phyloP scores from a whole-genome alignment of 768 basidiomycete genomes.

The Amanita pallidorosea region DNA sequence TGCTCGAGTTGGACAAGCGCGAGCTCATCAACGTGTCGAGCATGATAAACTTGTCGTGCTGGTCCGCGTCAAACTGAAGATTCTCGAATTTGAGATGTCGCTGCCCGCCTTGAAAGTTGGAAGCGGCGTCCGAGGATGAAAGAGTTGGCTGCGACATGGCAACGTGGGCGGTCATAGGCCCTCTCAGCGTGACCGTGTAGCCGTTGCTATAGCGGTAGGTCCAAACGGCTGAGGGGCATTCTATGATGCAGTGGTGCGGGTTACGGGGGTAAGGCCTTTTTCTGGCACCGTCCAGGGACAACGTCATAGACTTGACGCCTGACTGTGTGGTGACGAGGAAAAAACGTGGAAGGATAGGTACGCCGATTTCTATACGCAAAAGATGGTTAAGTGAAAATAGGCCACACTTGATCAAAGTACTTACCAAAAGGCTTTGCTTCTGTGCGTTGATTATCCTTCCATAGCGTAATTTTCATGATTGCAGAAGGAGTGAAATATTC shows the following conservation, averaged over 20 bases:
- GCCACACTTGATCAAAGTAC: conserved; percentile 14
- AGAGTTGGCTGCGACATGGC: conserved; percentile 24
- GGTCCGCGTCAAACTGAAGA: conserved; percentile 62
- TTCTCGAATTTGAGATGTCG: conserved; percentile 55
- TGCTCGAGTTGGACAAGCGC: conserved; percentile 28
- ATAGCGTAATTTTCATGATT: conserved; percentile 71
- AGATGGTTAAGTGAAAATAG: background rate
- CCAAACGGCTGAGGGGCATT: conserved; percentile 69
- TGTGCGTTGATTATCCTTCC: conserved; percentile 71
- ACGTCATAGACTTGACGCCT: conserved; percentile 73
- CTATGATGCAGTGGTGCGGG: conserved; percentile 45
- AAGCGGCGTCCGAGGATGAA: conserved; percentile 9
- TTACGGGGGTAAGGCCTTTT: conserved; percentile 37
- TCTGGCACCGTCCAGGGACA: conserved; percentile 69
- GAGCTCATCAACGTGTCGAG: conserved; percentile 49
- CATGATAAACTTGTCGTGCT: conserved; percentile 66
- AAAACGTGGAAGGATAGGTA: conserved; percentile 73
- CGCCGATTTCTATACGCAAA: conserved; percentile 53
- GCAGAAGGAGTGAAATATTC: conserved; percentile 67
- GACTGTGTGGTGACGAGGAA: conserved; percentile 79
- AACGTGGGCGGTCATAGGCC: conserved; percentile 63
- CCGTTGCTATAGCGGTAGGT: conserved; percentile 75
- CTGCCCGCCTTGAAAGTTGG: conserved; percentile 9
- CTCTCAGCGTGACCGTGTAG: conserved; percentile 66
- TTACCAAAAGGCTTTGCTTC: conserved; percentile 81